Evolutionary conservation across 768 basidiomycete species (phyloP).

Genomic region (Lanmaoa pseudosensibilis): DNA sequence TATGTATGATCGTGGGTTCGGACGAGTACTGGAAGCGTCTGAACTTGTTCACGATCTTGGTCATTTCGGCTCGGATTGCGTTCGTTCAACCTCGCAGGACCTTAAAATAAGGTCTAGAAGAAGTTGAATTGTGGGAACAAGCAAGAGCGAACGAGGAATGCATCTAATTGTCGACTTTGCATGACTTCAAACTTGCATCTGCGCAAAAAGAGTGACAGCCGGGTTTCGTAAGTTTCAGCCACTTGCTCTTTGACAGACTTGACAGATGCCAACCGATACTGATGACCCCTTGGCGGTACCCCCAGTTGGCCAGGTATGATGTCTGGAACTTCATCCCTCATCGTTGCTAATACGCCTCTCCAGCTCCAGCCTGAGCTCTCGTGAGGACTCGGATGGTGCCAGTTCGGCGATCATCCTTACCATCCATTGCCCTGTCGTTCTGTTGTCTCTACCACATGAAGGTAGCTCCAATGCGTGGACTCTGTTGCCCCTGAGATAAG

Average conservation of each 20-base stretch:
- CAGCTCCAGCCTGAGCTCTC: background rate
- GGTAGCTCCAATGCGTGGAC: background rate
- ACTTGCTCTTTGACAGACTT: background rate
- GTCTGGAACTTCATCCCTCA: background rate
- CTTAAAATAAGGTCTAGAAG: background rate
- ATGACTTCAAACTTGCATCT: no score
- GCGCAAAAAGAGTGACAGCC: no score
- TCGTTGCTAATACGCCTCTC: background rate
- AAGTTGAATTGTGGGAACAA: background rate
- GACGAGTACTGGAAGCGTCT: no score
- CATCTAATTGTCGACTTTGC: no score
- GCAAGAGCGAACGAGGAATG: background rate
- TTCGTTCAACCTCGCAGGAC: background rate
- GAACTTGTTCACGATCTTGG: background rate
- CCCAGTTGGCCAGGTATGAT: background rate
- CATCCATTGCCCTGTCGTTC: background rate
- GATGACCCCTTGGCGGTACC: background rate
- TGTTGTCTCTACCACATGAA: background rate
- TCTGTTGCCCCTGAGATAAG: slow-evolving; percentile 14
- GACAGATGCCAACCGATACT: no score
- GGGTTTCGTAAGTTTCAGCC: background rate
- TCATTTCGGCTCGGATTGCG: background rate
- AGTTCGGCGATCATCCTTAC: background rate
- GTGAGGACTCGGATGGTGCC: background rate
- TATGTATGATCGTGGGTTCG: no score